Evolutionary conservation across 306 rosid genomes (phyloP), one percentile per base, ranked within the genome.

Genomic region (Vicia faba): DNA sequence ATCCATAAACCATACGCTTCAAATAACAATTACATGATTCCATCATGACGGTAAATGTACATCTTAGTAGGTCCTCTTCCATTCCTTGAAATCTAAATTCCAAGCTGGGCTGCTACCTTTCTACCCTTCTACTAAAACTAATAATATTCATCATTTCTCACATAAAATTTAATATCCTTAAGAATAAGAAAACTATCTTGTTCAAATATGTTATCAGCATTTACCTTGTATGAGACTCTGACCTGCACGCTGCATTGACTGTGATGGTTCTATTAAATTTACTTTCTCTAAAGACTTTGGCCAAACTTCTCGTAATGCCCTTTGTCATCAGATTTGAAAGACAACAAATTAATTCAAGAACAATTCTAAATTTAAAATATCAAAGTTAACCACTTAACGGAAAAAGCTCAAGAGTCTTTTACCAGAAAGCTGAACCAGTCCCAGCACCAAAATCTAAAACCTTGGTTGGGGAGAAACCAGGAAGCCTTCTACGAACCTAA

Each of bases 391-490:
- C 64, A 66, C 66, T 53, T 40, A 40, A n/a, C 11, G 11, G 36
- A 64, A 70, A 71, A 20, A 69, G 74, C 45, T 50, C 53, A 11
- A 80, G 53, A 69, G 33, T 36, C 51, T 74, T 56, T 86, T 81
- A 95, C 99, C 97, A 95, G 84, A 90, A 88, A 75, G 95, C 95
- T 2, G 99, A 90, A 44, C 99, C 95, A 0, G 96, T 95, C 62
- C 99, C 97, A 15, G 96, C 92, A 51, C 99, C 99, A 68, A 95
- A 95, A 79, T 90, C 97, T 84, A 95, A 73, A 39, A 86, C 89
- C 78, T 61, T 82, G 36, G 86, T 59, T 2, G 97, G 99, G 71
- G 89, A 80, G 76, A 93, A 95, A 73, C 80, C 92, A 11, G 91
- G 99, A 59, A 95, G 78, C 80, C 99, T 86, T 78, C 82, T 83